Evolutionary conservation across 2,329 filamentous ascomycete species (phyloP).

Genomic region (Helminthosporium solani): DNA sequence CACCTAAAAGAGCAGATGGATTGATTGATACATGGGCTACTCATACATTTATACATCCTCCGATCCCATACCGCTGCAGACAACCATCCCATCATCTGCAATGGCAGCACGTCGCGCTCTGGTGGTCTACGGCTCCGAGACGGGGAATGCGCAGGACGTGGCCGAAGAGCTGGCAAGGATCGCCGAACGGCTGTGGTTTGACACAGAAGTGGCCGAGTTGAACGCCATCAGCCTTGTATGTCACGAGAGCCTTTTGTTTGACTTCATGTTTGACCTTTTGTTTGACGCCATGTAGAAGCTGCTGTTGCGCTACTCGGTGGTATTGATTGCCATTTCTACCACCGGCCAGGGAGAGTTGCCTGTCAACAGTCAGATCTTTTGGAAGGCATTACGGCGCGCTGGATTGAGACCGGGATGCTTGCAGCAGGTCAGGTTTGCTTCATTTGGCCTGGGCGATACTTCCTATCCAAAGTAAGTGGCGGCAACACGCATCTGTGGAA

Average conservation of each 20-base stretch:
- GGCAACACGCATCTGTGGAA: neutral
- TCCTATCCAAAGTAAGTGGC: constrained; percentile 81
- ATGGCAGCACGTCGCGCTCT: constrained; percentile 53
- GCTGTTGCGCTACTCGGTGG: constrained; percentile 52
- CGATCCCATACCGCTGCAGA: no score
- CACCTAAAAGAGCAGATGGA: no score
- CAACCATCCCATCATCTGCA: neutral
- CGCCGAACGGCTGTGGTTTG: constrained; percentile 76
- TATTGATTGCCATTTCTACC: constrained; percentile 83
- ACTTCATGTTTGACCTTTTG: neutral
- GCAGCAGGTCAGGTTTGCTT: constrained; percentile 69
- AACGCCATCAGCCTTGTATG: constrained; percentile 74
- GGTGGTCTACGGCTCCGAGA: constrained; percentile 91
- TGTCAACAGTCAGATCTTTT: constrained; percentile 76
- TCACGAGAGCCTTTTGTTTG: constrained; percentile 12
- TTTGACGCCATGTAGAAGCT: constrained; percentile 37
- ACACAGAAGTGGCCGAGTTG: constrained; percentile 73
- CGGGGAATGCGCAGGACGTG: constrained; percentile 88
- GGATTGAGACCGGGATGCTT: constrained; percentile 73
- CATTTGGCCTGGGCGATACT: constrained; percentile 90
- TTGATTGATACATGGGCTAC: no score
- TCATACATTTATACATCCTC: neutral
- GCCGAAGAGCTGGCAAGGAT: constrained; percentile 79
- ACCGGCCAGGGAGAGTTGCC: constrained; percentile 95
- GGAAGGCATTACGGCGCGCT: constrained; percentile 79